Evolutionary conservation across 2,329 filamentous ascomycete genomes (phyloP), one percentile per base, ranked within the genome.

Genomic region (Pezicula radicicola): DNA sequence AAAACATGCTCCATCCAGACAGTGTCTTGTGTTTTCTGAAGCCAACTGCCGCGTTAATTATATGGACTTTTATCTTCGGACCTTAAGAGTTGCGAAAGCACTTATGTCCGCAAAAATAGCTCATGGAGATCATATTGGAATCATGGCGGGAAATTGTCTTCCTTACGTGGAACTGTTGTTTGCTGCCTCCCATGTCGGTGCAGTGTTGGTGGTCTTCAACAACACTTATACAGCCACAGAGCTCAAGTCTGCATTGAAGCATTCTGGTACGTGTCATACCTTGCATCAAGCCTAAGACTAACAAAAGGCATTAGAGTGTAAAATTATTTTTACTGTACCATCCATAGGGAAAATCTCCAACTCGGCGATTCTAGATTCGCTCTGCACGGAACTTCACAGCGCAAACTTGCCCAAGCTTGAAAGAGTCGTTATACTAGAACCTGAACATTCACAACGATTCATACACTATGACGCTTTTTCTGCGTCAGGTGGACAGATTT

Each of bases 151-250:
- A 8, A 61, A 61, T 37, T 54, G 51, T 48, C 53, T 49, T 4
- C 46, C 51, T 43, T 61, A 75, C 52, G 70, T 60, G 28, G 54
- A 51, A 5, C 51, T 61, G 2, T 59, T 61, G 46, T 62, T 62
- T 50, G 60, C 56, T 9, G 52, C 47, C 6, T 50, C 47, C 15
- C 52, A 62, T 45, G 77, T 88, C 18, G 85, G 85, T 9, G 84
- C 80, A 42, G 83, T 87, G 41, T 74, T 91, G 48, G 88, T 91
- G 27, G 89, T 91, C 42, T 72, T 92, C 58, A 92, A 92, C 72
- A 92, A 91, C 70, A 92, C 88, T 0, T 92, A 92, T 66, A 92
- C 88, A 1, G 77, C 84, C 2, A 81, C 79, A 1, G 88, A 92
- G 69, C 83, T 87, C 46, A 78, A 84, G 65, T 87, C 88, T 67